phyloP scores from a whole-genome alignment of 176 grass and related monocot species.

The Cenchrus americanus region DNA sequence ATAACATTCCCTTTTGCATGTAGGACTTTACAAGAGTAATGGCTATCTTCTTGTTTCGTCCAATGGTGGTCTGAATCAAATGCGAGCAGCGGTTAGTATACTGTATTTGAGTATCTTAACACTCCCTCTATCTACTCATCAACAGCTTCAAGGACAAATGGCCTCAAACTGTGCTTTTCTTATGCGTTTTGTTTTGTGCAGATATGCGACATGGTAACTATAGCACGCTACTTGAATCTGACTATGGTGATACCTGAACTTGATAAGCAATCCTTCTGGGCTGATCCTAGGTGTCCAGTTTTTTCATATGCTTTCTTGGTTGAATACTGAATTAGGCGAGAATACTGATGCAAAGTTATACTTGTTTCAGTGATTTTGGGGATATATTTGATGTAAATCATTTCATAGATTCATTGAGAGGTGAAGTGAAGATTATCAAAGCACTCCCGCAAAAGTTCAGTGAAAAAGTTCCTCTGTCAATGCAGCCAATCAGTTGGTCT shows the following conservation, averaged over 20 bases:
- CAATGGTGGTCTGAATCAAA: slow-evolving; percentile 98
- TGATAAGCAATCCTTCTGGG: slow-evolving; percentile 99
- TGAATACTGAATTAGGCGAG: slow-evolving; percentile 1
- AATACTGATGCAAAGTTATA: slow-evolving; percentile 28
- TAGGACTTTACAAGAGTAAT: slow-evolving; percentile 88
- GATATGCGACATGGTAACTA: slow-evolving; percentile 97
- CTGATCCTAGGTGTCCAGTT: slow-evolving; percentile 84
- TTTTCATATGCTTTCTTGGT: slow-evolving; percentile 13
- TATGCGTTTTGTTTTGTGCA: slow-evolving; percentile 50
- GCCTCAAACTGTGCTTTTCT: slow-evolving; percentile 16
- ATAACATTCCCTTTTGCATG: slow-evolving; percentile 27
- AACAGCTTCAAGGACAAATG: slow-evolving; percentile 2
- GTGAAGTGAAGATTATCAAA: slow-evolving; percentile 93
- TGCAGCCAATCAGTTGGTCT: slow-evolving; percentile 97
- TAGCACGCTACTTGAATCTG: slow-evolving; percentile 90
- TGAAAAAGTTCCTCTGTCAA: slow-evolving; percentile 64
- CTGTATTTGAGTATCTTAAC: slow-evolving; percentile 7
- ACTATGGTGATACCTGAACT: slow-evolving; percentile 95
- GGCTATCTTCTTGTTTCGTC: slow-evolving; percentile 88
- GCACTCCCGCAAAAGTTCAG: slow-evolving; percentile 77
- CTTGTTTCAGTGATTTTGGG: slow-evolving; percentile 81
- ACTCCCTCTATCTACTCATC: slow-evolving; percentile 9
- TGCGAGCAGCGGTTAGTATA: slow-evolving; percentile 83
- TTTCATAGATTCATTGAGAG: slow-evolving; percentile 92
- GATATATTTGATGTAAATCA: slow-evolving; percentile 92